These are phyloP conservation scores for Boletales sp. DNA, from an alignment of 768 basidiomycete species.

Conservation along the genomic window DNA sequence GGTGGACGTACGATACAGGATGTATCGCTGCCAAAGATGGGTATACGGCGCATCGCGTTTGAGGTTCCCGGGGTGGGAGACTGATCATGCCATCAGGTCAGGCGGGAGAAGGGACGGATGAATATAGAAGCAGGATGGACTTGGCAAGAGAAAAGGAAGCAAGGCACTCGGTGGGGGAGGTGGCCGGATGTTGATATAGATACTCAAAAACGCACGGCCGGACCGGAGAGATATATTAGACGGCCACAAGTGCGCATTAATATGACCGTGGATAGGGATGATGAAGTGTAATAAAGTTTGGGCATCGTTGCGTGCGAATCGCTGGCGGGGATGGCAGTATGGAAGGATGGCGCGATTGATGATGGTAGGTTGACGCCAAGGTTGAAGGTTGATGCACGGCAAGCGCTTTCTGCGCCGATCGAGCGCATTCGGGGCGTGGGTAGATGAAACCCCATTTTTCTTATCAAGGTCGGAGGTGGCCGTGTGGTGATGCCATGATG, in stretches of 20 bases:
- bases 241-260: no score
- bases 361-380: background rate
- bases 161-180: background rate
- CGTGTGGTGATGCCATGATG: background rate
- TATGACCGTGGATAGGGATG: no score
- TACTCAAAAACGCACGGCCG: background rate
- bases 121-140: background rate
- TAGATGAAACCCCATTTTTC: background rate
- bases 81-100: background rate
- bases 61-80: background rate
- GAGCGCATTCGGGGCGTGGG: background rate
- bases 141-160: background rate
- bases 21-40: background rate
- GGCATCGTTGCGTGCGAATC: constrained; percentile 11
- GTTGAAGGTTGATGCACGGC: background rate
- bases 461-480: background rate
- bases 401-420: background rate
- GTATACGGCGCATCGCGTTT: background rate
- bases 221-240: background rate
- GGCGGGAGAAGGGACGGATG: background rate
- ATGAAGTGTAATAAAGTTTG: no score
- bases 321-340: constrained; percentile 2
- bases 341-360: background rate
- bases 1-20: no score
- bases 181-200: background rate